Base-by-base conservation (phyloP, 148 eudicot genomes). In the Rhododendron simsii region DNA sequence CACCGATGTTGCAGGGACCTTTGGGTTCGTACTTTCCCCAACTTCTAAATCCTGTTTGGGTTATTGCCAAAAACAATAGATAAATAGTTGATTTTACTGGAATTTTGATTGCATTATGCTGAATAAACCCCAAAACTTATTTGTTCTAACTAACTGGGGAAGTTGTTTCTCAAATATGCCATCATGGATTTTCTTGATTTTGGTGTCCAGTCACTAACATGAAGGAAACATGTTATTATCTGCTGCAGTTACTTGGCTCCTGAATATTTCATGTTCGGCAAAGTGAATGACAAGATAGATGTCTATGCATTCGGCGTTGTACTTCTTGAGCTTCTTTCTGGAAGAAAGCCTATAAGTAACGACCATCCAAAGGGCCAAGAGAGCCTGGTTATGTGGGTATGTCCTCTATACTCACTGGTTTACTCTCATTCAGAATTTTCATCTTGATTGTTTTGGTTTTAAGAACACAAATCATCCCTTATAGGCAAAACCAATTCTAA, bases 291-390 rank as follows among this genome's bases (percentile, higher is more conserved):
- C 75, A 95, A 93, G 87, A 89, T 97, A 80, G 99, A 97, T 90
- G 98, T 95, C 28, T 97, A 94, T 88, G 99, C 99, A 50, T 97
- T 86, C 45, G 99, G 99, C 12, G 99, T 97, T 91, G 98, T 97
- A 78, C 98, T 97, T 85, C 99, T 97, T n/a, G 99, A 97, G 96
- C 96, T 97, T 88, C 91, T 97, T 65, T 91, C 99, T 0, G 99
- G 99, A 83, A 94, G 95, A 88, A 95, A 94, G 83, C 98, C 98
- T 61, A 93, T 97, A 83, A 89, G 93, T 89, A 89, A 77, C 83
- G 96, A 91, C 84, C 90, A 82, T 30, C 95, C 95, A 61, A 95
- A 95, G 86, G 98, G 96, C 81, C 92, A 94, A 85, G 93, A 94
- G 89, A 97, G 99, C 92, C 89, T 97, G 86, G 96, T 97, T 85